Base-by-base conservation (phyloP, 2,329 filamentous ascomycete genomes). In the Colletotrichum sansevieriae region DNA sequence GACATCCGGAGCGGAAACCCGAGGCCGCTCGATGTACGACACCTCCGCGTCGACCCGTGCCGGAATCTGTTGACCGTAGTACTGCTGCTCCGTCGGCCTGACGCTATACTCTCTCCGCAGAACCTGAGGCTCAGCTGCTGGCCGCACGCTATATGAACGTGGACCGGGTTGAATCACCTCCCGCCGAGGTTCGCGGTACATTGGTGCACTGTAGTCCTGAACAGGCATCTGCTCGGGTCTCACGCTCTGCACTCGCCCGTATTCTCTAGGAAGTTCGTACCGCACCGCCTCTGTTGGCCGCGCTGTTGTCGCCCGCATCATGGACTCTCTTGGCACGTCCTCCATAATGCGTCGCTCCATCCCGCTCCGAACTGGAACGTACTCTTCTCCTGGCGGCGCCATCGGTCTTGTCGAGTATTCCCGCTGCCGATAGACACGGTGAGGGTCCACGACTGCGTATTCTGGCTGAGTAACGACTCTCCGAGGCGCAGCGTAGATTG, bases 381-480 rank as follows among this genome's bases (percentile, higher is more conserved):
- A 87, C 10, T 86, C 85, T 62, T 80, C 79, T 39, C 76, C 76
- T 3, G 81, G 77, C 2, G 78, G 78, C 5, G 75, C 77, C 68
- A 83, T 78, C 11, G 83, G 87, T 43, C 83, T 87, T 71, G 79
- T 78, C 4, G 88, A 85, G 71, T 88, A 87, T 71, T 91, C 90
- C 63, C 87, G 81, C 71, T 87, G 84, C 15, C 85, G 84, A 70
- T 87, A 88, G 33, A 83, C 79, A 68, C 87, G 83, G 70, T 86
- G 84, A 37, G 81, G 78, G 58, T 88, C 85, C 8, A 84, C 74
- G 29, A 83, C 74, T 57, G 83, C 79, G 59, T 83, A 87, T 70
- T 92, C 90, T 2, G 89, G 86, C 70, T 91, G 87, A 11, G 90
- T 90, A 22, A 92, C 80, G 49, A 90, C 83, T 47, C 88, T 84